Conservation (phyloP, 768 basidiomycete species). For the Mycena amicta region DNA sequence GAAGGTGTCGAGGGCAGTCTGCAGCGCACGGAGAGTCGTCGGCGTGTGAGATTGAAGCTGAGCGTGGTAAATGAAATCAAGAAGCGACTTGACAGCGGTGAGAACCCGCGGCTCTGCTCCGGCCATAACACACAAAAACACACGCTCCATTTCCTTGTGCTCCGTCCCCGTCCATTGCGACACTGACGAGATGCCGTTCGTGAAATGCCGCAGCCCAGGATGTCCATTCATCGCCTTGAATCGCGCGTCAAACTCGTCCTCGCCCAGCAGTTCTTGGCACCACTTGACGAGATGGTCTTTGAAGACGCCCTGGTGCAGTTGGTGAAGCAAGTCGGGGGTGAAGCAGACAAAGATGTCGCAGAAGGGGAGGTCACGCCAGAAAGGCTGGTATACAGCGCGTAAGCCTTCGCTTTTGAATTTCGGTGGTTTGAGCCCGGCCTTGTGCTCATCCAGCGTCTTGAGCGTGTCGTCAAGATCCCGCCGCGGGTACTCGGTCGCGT, state of each 20-base stretch:
- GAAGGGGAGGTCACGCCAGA: constrained; percentile 43
- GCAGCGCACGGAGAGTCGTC: constrained; percentile 23
- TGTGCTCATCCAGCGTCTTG: constrained; percentile 25
- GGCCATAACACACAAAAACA: constrained; percentile 31
- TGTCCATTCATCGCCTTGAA: constrained; percentile 33
- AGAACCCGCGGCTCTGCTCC: constrained; percentile 20
- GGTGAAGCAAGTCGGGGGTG: constrained; percentile 49
- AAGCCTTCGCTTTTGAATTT: constrained; percentile 22
- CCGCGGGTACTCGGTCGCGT: neutral
- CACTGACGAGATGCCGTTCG: constrained; percentile 34
- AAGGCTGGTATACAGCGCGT: constrained; percentile 29
- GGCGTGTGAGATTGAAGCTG: constrained; percentile 25
- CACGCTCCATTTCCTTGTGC: constrained; percentile 31
- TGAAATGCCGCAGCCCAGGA: constrained; percentile 33
- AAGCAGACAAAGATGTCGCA: constrained; percentile 41
- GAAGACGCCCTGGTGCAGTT: constrained; percentile 52
- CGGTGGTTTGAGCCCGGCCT: constrained; percentile 3
- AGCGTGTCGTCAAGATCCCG: neutral
- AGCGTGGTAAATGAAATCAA: constrained; percentile 33
- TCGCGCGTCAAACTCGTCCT: constrained; percentile 36
- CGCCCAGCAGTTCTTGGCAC: constrained; percentile 27
- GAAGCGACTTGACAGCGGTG: constrained; percentile 16
- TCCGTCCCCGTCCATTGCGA: constrained; percentile 40
- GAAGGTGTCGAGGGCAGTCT: constrained; percentile 23
- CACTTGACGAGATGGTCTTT: constrained; percentile 45